Base-by-base conservation (phyloP, 75 land plant species). In the Picea sitchensis region DNA sequence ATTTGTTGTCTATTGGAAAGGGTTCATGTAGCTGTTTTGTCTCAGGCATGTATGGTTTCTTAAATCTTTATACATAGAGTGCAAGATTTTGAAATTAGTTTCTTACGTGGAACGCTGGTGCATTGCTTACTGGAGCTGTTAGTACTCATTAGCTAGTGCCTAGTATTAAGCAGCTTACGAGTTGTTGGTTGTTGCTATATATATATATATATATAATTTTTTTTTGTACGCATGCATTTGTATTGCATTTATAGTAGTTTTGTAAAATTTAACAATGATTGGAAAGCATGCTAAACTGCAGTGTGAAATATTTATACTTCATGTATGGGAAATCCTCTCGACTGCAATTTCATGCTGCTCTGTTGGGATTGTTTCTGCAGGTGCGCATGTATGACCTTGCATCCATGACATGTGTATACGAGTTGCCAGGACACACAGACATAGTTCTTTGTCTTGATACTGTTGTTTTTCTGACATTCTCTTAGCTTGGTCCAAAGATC, bases 371-470 rank as follows among this genome's bases (percentile, higher is more conserved):
- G 72, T 14, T 32, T 74, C 30, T 88, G 86, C 90, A 96, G 99
- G 91, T 97, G 21, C 85, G 89, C 47, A 88, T 97, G 14, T 97
- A 95, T 85, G 94, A 97, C 61, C 78, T 95, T 68, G 75, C 85
- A 17, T 77, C 95, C 59, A 91, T 90, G 94, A 84, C 98, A 79
- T 97, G 98, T 68, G 81, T 82, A 5, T 91, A 92, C 83, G 92
- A 91, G 76, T 74, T 97, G 81, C 84, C 82, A 32, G 99, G 99
- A 1, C 99, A 97, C 75, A 90, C 91, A 68, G 95, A 91, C 58
- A 88, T 85, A 79, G 92, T 97, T 65, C 82, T 97, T 11, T 90
- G 91, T 69, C 90, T 97, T 65, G 99, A 97, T 74, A 83, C 81
- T 75, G 76, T 87, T 82, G 62, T 81, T 63, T 63, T 61, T n/a